Conservation (phyloP, 805 yeast genomes). For the Henningerozyma blattae region DNA sequence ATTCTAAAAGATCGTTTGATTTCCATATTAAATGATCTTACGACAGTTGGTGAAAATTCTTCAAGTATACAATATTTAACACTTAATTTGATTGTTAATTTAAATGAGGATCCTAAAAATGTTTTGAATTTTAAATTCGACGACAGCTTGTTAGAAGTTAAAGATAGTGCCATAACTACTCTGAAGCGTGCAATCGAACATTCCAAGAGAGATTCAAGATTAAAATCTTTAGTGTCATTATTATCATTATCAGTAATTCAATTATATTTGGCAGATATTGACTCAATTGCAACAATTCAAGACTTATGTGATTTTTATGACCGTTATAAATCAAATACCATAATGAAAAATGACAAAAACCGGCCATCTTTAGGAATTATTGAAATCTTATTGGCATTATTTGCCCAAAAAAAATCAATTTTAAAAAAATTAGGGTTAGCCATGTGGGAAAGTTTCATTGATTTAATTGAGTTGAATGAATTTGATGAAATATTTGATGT, state of each 20-base stretch:
- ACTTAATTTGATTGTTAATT: slow-evolving; percentile 25
- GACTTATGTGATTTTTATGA: slow-evolving; percentile 43
- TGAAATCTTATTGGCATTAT: slow-evolving; percentile 45
- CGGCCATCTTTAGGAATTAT: no score
- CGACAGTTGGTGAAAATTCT: slow-evolving; percentile 21
- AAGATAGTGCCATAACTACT: slow-evolving; percentile 31
- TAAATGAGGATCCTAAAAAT: slow-evolving; percentile 13
- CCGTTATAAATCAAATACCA: slow-evolving; percentile 21
- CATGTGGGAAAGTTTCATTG: slow-evolving; percentile 47
- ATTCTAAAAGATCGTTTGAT: slow-evolving; percentile 51
- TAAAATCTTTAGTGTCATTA: slow-evolving; percentile 47
- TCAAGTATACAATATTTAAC: slow-evolving; percentile 1
- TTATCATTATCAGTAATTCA: slow-evolving; percentile 70
- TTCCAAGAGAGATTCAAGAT: not conserved
- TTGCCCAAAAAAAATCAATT: slow-evolving; percentile 45
- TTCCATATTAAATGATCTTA: slow-evolving; percentile 51
- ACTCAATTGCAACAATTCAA: slow-evolving; percentile 59
- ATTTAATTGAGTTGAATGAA: slow-evolving; percentile 32
- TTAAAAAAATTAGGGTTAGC: slow-evolving; percentile 44
- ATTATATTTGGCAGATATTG: slow-evolving; percentile 63
- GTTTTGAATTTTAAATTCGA: slow-evolving; percentile 37
- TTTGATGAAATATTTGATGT: slow-evolving; percentile 42
- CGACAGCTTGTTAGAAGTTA: slow-evolving; percentile 39
- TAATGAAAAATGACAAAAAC: slow-evolving; percentile 38
- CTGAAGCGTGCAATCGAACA: not conserved